Evolutionary conservation across 495 filamentous ascomycete genomes (phyloP).

Genomic region (Tuber borchii): DNA sequence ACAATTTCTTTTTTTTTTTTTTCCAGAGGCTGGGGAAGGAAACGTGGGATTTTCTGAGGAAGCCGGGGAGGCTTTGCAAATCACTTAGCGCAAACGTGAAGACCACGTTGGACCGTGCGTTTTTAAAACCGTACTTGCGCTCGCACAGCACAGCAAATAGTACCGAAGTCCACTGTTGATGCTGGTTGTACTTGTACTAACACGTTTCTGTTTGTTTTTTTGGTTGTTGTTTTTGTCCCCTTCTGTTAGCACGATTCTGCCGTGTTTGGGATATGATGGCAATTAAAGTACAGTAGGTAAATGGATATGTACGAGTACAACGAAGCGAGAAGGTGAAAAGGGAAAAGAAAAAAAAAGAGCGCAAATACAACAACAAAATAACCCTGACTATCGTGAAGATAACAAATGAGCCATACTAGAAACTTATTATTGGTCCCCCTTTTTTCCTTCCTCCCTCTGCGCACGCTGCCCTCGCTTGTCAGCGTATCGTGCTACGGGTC

Average conservation of each 20-base stretch:
- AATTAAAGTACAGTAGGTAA: neutral
- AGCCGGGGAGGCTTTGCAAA: constrained; percentile 5
- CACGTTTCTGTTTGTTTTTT: neutral
- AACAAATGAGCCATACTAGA: neutral
- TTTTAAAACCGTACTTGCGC: neutral
- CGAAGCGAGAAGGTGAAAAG: neutral
- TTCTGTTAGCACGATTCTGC: neutral
- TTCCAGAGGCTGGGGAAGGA: neutral
- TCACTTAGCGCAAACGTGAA: constrained; percentile 3
- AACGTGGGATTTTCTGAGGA: neutral
- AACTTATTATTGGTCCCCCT: neutral
- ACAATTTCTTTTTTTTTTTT: neutral
- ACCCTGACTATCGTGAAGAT: neutral
- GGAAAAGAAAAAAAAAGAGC: neutral
- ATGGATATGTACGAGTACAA: neutral
- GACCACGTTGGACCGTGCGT: constrained; percentile 4
- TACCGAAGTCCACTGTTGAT: neutral
- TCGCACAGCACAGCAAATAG: neutral
- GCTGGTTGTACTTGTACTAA: neutral
- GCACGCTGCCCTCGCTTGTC: neutral
- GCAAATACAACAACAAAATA: neutral
- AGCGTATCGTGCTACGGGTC: neutral
- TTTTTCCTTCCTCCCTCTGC: neutral
- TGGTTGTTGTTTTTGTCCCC: neutral
- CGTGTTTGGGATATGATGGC: neutral